Evolutionary conservation across 176 grass and related monocot genomes (phyloP).

Genomic region (Hordeum marinum): DNA sequence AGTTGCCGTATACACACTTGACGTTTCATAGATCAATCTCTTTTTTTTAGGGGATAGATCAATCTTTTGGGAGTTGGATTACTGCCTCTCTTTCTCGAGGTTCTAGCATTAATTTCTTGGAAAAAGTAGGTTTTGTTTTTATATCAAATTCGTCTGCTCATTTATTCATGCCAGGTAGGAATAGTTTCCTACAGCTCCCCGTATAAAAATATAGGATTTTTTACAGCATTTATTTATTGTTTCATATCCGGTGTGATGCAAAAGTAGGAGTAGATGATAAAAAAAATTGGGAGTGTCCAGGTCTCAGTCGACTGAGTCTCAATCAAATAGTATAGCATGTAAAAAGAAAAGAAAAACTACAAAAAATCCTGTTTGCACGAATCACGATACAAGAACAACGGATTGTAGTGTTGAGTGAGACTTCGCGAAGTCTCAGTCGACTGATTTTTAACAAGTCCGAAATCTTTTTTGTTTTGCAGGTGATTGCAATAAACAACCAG

Average conservation of each 20-base stretch:
- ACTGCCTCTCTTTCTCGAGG: neutral
- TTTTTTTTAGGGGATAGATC: too few species aligned
- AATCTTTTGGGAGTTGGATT: neutral
- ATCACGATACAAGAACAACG: too few species aligned
- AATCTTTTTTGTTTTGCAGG: slow-evolving; percentile 24
- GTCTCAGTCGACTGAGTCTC: too few species aligned
- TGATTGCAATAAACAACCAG: slow-evolving; percentile 69
- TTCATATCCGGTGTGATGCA: neutral
- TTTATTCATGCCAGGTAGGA: neutral
- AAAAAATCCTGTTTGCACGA: too few species aligned
- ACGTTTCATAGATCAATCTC: neutral
- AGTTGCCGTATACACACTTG: neutral
- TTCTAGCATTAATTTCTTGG: neutral
- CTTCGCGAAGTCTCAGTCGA: too few species aligned
- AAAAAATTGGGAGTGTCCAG: too few species aligned
- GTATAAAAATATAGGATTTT: neutral
- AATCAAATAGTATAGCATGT: too few species aligned
- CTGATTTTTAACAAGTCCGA: too few species aligned
- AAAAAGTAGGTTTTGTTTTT: neutral
- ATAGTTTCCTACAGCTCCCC: neutral
- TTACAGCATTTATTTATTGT: neutral
- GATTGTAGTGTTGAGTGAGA: too few species aligned
- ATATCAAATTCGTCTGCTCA: neutral
- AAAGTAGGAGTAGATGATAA: neutral
- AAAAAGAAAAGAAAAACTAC: too few species aligned